Evolutionary conservation across 1,139 yeast species (phyloP).

Genomic region (Meyerozyma smithsonii): DNA sequence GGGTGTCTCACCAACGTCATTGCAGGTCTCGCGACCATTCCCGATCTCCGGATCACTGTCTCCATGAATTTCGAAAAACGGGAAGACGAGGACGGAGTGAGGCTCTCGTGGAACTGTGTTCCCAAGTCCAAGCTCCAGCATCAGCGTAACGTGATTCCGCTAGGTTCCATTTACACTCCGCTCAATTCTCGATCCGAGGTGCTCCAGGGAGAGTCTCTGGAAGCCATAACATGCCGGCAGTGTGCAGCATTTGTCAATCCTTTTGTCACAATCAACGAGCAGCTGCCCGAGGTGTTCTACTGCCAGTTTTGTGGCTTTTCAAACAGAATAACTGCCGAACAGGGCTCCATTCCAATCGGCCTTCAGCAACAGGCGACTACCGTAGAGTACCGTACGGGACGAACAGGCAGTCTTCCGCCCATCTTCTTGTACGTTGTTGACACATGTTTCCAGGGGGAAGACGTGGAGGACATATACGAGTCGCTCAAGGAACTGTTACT

Average conservation of each 20-base stretch:
- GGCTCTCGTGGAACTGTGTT: slow-evolving; percentile 85
- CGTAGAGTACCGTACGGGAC: slow-evolving; percentile 56
- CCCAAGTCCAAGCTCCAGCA: slow-evolving; percentile 61
- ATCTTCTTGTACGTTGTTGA: slow-evolving; percentile 66
- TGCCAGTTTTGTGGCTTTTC: slow-evolving; percentile 59
- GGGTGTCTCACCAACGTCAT: neutral
- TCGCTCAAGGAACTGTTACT: slow-evolving; percentile 54
- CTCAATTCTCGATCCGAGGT: slow-evolving; percentile 47
- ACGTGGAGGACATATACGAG: slow-evolving; percentile 31
- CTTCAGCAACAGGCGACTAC: slow-evolving; percentile 43
- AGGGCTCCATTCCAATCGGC: slow-evolving; percentile 26
- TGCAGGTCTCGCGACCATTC: slow-evolving; percentile 1
- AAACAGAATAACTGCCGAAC: slow-evolving; percentile 36
- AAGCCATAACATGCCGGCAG: slow-evolving; percentile 43
- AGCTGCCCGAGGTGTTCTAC: slow-evolving; percentile 48
- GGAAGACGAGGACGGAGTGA: slow-evolving; percentile 86
- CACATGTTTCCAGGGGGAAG: slow-evolving; percentile 49
- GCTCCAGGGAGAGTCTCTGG: slow-evolving; percentile 33
- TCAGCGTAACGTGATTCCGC: slow-evolving; percentile 54
- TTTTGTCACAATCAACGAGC: slow-evolving; percentile 27
- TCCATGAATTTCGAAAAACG: slow-evolving; percentile 69
- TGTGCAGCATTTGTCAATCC: slow-evolving; percentile 64
- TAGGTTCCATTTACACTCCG: slow-evolving; percentile 66
- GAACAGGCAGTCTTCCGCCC: slow-evolving; percentile 38
- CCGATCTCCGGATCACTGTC: neutral